Percentiles rank a stretch among this genome's conserved stretches.
These are phyloP conservation scores for Saccharomycopsis fodiens DNA, from an alignment of 805 yeast species.

Conservation along the genomic window DNA sequence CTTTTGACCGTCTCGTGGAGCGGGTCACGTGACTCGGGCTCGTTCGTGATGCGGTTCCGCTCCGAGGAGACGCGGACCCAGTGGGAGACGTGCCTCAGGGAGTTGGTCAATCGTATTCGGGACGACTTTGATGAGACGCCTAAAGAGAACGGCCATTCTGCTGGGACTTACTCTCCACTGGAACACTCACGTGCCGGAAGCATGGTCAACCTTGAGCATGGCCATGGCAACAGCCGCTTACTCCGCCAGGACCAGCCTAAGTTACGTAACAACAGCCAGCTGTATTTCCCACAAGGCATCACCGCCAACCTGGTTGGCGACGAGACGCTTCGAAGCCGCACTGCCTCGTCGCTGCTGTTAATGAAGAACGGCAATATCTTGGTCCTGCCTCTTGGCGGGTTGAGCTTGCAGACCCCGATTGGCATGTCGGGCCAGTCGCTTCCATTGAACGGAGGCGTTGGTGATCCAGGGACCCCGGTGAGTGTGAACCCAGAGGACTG, in stretches of 20 bases:
- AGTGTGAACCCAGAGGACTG: slow-evolving; percentile 31
- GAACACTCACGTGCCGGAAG: neutral
- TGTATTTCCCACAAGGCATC: slow-evolving; percentile 3
- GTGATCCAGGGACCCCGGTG: slow-evolving; percentile 7
- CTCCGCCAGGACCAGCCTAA: neutral
- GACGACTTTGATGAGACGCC: slow-evolving; percentile 23
- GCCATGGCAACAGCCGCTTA: neutral
- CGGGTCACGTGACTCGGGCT: slow-evolving; percentile 82
- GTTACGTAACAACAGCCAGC: neutral
- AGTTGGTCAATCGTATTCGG: slow-evolving; percentile 30
- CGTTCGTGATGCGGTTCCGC: slow-evolving; percentile 72
- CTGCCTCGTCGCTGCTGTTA: slow-evolving; percentile 10
- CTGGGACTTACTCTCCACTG: neutral
- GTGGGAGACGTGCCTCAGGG: slow-evolving; percentile 68
- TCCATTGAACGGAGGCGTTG: slow-evolving; percentile 21
- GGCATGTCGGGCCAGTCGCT: neutral
- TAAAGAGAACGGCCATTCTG: neutral
- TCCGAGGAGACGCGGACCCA: slow-evolving; percentile 77
- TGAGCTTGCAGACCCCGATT: neutral
- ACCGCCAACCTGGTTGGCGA: neutral
- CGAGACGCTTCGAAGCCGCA: slow-evolving; percentile 2
- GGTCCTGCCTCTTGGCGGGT: neutral
- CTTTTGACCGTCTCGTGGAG: slow-evolving; percentile 67
- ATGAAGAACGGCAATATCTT: neutral
- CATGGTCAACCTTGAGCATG: neutral